A percentile compares a stretch with the other conserved stretches of the same genome.
Evolutionary conservation across 2,329 filamentous ascomycete species (phyloP).

Genomic region (Rutstroemia sp.): DNA sequence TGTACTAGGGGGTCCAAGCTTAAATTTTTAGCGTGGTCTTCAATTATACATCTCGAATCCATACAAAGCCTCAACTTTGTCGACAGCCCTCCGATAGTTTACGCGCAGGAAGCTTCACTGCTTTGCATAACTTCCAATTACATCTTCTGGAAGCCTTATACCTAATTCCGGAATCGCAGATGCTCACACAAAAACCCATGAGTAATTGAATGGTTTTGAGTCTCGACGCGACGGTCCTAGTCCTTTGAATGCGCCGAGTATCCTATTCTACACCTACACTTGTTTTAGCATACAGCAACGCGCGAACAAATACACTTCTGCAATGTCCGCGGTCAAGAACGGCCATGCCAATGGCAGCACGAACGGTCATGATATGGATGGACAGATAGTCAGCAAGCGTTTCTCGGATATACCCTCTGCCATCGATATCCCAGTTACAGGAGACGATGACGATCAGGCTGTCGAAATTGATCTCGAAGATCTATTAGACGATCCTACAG

Average conservation of each 20-base stretch:
- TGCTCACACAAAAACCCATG: background rate
- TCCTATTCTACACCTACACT: background rate
- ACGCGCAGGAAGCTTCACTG: background rate
- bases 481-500: constrained; percentile 85
- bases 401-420: constrained; percentile 58
- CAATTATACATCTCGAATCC: background rate
- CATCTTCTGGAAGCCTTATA: background rate
- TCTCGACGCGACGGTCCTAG: constrained; percentile 8
- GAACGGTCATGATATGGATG: constrained; percentile 20
- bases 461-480: constrained; percentile 93
- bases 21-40: constrained; percentile 3
- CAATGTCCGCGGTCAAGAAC: constrained; percentile 23
- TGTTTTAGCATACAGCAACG: background rate
- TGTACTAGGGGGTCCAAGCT: background rate
- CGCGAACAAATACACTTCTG: background rate
- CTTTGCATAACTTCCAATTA: background rate
- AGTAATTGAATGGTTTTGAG: background rate
- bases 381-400: constrained; percentile 33
- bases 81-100: background rate
- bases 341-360: constrained; percentile 22
- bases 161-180: background rate
- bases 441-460: constrained; percentile 57
- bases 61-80: constrained; percentile 3
- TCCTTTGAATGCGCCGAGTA: constrained; percentile 3
- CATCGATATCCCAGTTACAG: constrained; percentile 59